Percentiles rank a stretch among this genome's conserved stretches.
These are phyloP conservation scores for Rhodomyrtus tomentosa DNA, from an alignment of 345 rosid genomes.

Conservation along the genomic window DNA sequence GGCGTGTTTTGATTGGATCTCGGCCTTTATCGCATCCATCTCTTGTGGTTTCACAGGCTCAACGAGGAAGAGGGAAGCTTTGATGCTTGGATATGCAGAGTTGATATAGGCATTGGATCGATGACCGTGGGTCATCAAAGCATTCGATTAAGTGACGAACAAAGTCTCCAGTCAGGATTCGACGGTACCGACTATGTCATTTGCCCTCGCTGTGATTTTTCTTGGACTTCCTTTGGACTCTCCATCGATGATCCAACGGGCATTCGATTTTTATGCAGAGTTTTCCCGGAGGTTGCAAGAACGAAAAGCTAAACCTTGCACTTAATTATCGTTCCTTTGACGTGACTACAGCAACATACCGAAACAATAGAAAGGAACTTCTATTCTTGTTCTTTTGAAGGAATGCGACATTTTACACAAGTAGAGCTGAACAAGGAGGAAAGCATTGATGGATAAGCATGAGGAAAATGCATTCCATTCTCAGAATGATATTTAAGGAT, in stretches of 20 bases:
- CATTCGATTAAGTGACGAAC: not conserved
- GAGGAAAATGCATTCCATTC: not conserved
- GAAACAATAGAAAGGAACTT: not conserved
- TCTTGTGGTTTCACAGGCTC: not conserved
- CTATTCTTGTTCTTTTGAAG: not conserved
- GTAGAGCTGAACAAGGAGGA: not conserved
- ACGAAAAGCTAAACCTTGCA: not conserved
- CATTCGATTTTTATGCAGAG: not conserved
- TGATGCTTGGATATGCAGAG: not conserved
- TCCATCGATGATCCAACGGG: not conserved
- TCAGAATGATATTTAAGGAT: not conserved
- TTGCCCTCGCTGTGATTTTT: not conserved
- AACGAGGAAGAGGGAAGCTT: not conserved
- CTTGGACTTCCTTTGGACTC: not conserved
- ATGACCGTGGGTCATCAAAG: not conserved
- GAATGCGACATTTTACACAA: not conserved
- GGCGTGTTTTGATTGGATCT: constrained; percentile 8
- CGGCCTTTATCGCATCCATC: not conserved
- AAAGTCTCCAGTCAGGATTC: not conserved
- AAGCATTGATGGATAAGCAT: not conserved
- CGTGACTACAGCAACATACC: not conserved
- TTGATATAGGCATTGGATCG: not conserved
- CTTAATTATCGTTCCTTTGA: not conserved
- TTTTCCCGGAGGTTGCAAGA: not conserved
- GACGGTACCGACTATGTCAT: not conserved